Base-by-base conservation (phyloP, 805 yeast species). In the Pichia gijzeniarum region DNA sequence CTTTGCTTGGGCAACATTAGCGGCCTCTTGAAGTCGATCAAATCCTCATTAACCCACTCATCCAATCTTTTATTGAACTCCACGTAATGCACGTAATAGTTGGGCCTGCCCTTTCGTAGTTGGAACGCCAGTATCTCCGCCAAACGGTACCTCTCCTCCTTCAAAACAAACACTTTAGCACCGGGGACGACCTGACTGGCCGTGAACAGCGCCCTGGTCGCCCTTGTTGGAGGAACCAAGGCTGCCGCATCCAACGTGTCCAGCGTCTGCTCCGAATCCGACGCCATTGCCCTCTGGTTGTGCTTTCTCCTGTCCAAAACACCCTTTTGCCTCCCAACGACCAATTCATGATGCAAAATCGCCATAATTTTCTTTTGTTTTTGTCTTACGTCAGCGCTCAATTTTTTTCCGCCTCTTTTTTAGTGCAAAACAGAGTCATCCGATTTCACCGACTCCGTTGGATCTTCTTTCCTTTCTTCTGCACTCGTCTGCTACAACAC, bases 1-100 rank as follows among this genome's bases (percentile, higher is more conserved):
- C 74, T 77, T 0, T 80, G 79, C 52, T 76, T 79, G 0, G 96
- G 96, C 51, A 79, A 69, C 17, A 76, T 76, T 45, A 91, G 77
- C 0, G 87, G 87, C 45, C 79, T 69, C n/a, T 72, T 68, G 44
- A 80, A 74, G 60, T 88, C 86, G 10, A 93, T 80, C 43, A 95
- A 73, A 32, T 79, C 81, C 4, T 77, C 71, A 18, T 74, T 71
- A 6, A 93, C 78, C 98, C 98, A 91, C 63, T 93, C 99, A 68
- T 93, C 99, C 54, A 93, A 73, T 63, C 99, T 84, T 64, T 93
- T 93, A 70, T 93, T 93, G 71, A 82, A 93, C 54, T 90, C 96
- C 43, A 80, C 87, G 67, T 89, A 93, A 64, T 93, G 99, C 27
- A 93, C 96, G 61, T 93, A 93, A 63, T 83, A 90, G 53, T 79